Base-by-base conservation (phyloP, 208 protist species). In the Crithidia expoeki region DNA sequence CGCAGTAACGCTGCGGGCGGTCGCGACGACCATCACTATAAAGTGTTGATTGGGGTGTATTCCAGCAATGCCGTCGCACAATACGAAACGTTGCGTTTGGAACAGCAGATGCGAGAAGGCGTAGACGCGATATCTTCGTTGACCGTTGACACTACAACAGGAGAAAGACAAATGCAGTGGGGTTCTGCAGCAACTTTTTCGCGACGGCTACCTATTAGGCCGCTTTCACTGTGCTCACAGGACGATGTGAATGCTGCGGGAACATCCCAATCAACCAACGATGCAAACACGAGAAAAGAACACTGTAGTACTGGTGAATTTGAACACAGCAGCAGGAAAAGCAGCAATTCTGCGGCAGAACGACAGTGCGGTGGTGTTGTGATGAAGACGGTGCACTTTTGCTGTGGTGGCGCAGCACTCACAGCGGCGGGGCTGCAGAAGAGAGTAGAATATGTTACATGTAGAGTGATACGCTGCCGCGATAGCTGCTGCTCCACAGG, bases 21-120 rank as follows among this genome's bases (percentile, higher is more conserved):
- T 30, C 34, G 63, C 23, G 23, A 23, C 1, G 63, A 14, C n/a
- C 17, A 2, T 6, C 33, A 5, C 11, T 76, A 53, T 30, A 36
- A 56, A 27, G 55, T 76, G 7, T 44, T 76, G 0, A 30, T 76
- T 6, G 46, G 56, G 16, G 36, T 76, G 21, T 67, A 49, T 23
- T 61, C 62, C 17, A 71, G 63, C 46, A 76, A 53, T 36, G 28
- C 71, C 0, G 44, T 76, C 1, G 71, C 63, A 14, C 40, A 5
- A 4, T 21, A 49, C 28, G 56, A 34, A 28, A 38, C 55, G 4
- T 55, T 66, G 44, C 47, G 59, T 32, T 17, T 68, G 50, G 36
- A n/a, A 16, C n/a, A 30, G 50, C 12, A 14, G 36, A 47, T 40
- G 47, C 19, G 10, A 55, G 33, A 5, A 7, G 21, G 17, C 36